Evolutionary conservation across 176 grass and related monocot species (phyloP).

Genomic region (Cenchrus fungigraminus): DNA sequence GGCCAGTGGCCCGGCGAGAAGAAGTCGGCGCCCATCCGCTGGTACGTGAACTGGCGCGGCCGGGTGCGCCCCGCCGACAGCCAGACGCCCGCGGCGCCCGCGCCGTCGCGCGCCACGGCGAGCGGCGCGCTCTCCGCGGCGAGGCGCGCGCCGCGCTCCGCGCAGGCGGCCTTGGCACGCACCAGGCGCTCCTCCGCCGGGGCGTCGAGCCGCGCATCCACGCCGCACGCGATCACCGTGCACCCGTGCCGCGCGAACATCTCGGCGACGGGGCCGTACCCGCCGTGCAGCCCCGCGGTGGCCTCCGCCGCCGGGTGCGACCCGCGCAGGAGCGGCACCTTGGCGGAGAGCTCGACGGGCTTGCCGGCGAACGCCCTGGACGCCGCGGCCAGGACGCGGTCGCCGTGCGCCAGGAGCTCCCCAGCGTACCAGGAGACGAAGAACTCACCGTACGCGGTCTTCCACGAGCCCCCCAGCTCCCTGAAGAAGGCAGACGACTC

Average conservation of each 20-base stretch:
- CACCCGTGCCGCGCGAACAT: slow-evolving; percentile 65
- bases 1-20: slow-evolving; percentile 92
- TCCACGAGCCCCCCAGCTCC: slow-evolving; percentile 69
- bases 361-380: slow-evolving; percentile 39
- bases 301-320: slow-evolving; percentile 59
- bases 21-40: slow-evolving; percentile 80
- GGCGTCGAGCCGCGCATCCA: slow-evolving; percentile 44
- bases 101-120: slow-evolving; percentile 35
- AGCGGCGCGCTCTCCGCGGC: slow-evolving; percentile 76
- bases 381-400: slow-evolving; percentile 54
- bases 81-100: slow-evolving; percentile 36
- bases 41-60: slow-evolving; percentile 58
- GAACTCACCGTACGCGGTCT: slow-evolving; percentile 72
- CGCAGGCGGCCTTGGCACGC: slow-evolving; percentile 65
- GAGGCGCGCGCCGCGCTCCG: slow-evolving; percentile 46
- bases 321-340: slow-evolving; percentile 70
- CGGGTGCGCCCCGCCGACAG: slow-evolving; percentile 36
- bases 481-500: slow-evolving; percentile 62
- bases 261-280: slow-evolving; percentile 63
- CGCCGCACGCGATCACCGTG: slow-evolving; percentile 62
- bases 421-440: slow-evolving; percentile 96
- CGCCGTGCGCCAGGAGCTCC: slow-evolving; percentile 67
- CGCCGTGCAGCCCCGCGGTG: slow-evolving; percentile 71
- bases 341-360: slow-evolving; percentile 67
- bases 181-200: slow-evolving; percentile 32